Percentiles rank a stretch among this genome's conserved stretches.
These are phyloP conservation scores for Fraxinus floribunda DNA, from an alignment of 305 asterid genomes.

Conservation along the genomic window DNA sequence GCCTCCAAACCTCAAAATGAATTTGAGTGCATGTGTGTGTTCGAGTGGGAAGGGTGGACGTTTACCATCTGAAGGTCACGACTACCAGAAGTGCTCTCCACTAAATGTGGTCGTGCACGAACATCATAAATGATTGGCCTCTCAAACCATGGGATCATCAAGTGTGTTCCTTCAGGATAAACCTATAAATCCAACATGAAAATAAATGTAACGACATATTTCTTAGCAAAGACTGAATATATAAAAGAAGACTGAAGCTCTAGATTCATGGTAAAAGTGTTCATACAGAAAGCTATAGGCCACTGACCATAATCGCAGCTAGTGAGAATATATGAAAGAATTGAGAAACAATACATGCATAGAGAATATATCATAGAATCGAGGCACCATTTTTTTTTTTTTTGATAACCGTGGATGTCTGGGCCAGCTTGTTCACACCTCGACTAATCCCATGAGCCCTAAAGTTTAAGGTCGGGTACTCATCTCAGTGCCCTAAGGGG, in stretches of 20 bases:
- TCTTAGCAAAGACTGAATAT: not conserved
- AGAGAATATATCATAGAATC: not conserved
- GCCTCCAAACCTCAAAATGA: not conserved
- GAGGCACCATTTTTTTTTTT: not conserved
- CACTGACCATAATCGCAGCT: not conserved
- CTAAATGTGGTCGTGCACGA: slow-evolving; percentile 74
- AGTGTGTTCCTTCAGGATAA: slow-evolving; percentile 81
- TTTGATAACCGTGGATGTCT: no score
- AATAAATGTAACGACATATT: not conserved
- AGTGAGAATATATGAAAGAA: not conserved
- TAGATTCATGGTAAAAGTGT: not conserved
- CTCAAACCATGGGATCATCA: slow-evolving; percentile 79
- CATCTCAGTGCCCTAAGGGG: no score
- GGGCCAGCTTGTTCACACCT: no score
- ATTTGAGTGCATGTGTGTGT: not conserved
- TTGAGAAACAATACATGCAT: not conserved
- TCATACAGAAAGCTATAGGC: not conserved
- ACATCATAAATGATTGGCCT: slow-evolving; percentile 80
- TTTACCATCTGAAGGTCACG: slow-evolving; percentile 83
- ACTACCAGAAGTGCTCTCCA: slow-evolving; percentile 88
- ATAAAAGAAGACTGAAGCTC: not conserved
- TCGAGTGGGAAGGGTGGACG: not conserved
- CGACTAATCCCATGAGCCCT: no score
- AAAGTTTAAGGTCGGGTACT: no score
- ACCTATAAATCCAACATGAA: slow-evolving; percentile 40